A percentile compares a stretch with the other conserved stretches of the same genome.
Evolutionary conservation across 306 rosid species (phyloP).

Genomic region (barrel medic (Medicago truncatula)): MtrunA17r5.0-ANR NC_053045.1:6776501-6777000

Average conservation of each 20-base stretch:
- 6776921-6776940: neutral
- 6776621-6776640: neutral
- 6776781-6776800: slow-evolving; percentile 36
- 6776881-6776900: slow-evolving; percentile 48
- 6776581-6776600: neutral
- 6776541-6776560: no score
- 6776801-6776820: slow-evolving; percentile 73
- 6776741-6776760: slow-evolving; percentile 44
- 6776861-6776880: slow-evolving; percentile 97
- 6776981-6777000: neutral
- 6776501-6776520: slow-evolving; percentile 47
- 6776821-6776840: slow-evolving; percentile 44
- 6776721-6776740: slow-evolving; percentile 19
- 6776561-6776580: neutral
- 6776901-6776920: slow-evolving; percentile 62
- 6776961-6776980: neutral
- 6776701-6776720: slow-evolving; percentile 28
- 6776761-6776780: slow-evolving; percentile 29
- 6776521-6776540: slow-evolving; percentile 49
- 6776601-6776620: neutral
- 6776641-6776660: slow-evolving; percentile 32
- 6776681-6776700: slow-evolving; percentile 49
- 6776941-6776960: neutral
- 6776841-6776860: slow-evolving; percentile 50
- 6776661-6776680: slow-evolving; percentile 61